Conservation (phyloP, 2,329 filamentous ascomycete genomes). For the Clonostachys chloroleuca region DNA sequence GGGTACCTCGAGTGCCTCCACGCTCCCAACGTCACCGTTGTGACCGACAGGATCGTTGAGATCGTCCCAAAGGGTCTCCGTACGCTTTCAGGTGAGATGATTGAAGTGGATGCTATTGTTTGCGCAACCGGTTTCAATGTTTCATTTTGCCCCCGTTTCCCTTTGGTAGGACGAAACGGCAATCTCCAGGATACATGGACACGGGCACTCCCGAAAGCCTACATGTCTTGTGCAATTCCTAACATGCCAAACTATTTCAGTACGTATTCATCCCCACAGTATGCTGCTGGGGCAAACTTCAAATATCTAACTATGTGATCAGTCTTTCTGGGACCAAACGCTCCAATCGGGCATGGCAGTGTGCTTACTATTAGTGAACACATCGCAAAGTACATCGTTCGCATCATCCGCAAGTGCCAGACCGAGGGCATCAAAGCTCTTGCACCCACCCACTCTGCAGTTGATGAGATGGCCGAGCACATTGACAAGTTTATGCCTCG, state of each 20-base stretch:
- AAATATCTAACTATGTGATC: background rate
- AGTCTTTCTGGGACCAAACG: conserved; percentile 49
- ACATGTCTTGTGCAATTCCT: conserved; percentile 44
- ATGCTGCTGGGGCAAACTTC: too few relatives aligned
- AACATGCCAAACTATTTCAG: conserved; percentile 41
- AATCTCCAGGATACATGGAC: conserved; percentile 43
- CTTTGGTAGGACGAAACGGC: conserved; percentile 37
- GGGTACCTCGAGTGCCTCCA: conserved; percentile 39
- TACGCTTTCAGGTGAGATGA: conserved; percentile 35
- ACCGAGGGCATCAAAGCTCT: conserved; percentile 43
- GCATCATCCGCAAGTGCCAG: conserved; percentile 43
- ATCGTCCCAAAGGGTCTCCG: conserved; percentile 44
- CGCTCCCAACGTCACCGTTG: conserved; percentile 39
- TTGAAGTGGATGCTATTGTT: conserved; percentile 48
- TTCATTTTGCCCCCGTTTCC: conserved; percentile 44
- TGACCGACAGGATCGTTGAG: conserved; percentile 35
- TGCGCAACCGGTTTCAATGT: conserved; percentile 51
- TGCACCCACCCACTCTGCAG: conserved; percentile 36
- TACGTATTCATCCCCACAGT: background rate
- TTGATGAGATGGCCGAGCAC: conserved; percentile 46
- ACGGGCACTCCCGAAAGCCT: conserved; percentile 33
- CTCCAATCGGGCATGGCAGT: conserved; percentile 44
- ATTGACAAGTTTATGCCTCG: conserved; percentile 46
- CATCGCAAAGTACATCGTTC: conserved; percentile 46
- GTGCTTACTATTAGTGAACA: conserved; percentile 47